Base-by-base conservation (phyloP, 2,329 filamentous ascomycete genomes). In the Didymellaceae sp. region DNA sequence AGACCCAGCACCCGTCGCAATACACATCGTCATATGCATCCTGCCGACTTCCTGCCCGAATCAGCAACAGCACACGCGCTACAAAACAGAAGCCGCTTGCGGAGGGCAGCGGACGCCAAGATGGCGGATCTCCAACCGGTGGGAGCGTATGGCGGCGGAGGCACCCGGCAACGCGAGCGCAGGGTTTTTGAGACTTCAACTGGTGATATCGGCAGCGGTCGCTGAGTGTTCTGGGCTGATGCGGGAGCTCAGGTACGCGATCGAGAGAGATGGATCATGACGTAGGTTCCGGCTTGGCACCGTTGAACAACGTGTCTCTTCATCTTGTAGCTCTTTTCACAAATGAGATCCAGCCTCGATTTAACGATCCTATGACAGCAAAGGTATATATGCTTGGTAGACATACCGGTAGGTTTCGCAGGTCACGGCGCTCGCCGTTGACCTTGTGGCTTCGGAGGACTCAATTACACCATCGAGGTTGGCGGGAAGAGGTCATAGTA, bases 11-110 rank as follows among this genome's bases (percentile, higher is more conserved):
- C 8, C 11, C 13, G 3, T 18, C 16, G 13, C 10, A n/a, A 38
- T 2, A 21, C 32, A 32, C 45, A 39, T 40, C 22, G 26, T 25
- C 5, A n/a, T 10, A 52, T 55, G 56, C 45, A 28, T 21, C 14
- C 50, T 42, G 52, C 54, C 54, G 47, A 49, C 34, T 41, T 44
- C 52, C 51, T 51, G 26, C 31, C 52, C 54, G 57, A 54, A 11
- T 42, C 21, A 43, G 34, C 31, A 39, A 37, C 26, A 40, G 11
- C 24, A 21, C 34, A n/a, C 14, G 34, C 6, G 6, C 20, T 21
- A 13, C 3, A 8, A 28, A 14, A 22, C 13, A 25, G 26, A 5
- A 43, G 30, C 35, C 35, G 35, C 18, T 34, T 30, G 40, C 37
- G 18, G 25, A 37, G 20, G 25, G 18, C 21, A 25, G 22, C 28